Evolutionary conservation across 805 yeast species (phyloP).

Genomic region (Debaryomyces castellii): DNA sequence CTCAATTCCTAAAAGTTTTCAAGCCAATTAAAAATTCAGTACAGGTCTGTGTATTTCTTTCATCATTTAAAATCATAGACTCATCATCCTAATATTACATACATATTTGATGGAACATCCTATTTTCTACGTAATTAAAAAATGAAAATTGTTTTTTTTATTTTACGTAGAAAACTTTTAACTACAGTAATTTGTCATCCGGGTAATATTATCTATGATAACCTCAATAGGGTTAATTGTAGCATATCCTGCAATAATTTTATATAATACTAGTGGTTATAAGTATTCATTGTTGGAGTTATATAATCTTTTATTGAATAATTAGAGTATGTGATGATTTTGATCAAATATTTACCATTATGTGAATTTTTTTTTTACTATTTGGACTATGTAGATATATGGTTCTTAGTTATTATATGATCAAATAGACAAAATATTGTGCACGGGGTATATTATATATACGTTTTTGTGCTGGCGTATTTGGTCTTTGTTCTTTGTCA

Average conservation of each 20-base stretch:
- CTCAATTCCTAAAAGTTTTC: conserved; percentile 8
- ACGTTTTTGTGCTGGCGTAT: too few species aligned
- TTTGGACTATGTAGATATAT: too few species aligned
- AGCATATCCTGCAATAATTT: background rate
- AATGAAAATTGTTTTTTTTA: background rate
- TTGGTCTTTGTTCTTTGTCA: too few species aligned
- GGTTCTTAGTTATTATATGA: too few species aligned
- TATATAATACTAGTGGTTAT: too few species aligned
- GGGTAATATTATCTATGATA: background rate
- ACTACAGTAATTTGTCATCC: background rate
- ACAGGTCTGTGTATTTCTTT: conserved; percentile 57
- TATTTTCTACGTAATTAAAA: background rate
- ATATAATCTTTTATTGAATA: too few species aligned
- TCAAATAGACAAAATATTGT: too few species aligned
- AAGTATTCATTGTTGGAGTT: too few species aligned
- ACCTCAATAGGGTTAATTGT: background rate
- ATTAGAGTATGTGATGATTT: too few species aligned
- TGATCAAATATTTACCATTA: too few species aligned
- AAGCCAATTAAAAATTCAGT: conserved; percentile 43
- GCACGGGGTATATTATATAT: too few species aligned
- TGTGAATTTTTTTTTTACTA: too few species aligned
- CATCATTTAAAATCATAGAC: conserved; percentile 13
- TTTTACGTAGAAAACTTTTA: background rate
- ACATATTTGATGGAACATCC: background rate
- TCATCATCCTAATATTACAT: background rate